Conservation (phyloP, 306 rosid genomes). For the Elaeagnus macrophylla region DNA sequence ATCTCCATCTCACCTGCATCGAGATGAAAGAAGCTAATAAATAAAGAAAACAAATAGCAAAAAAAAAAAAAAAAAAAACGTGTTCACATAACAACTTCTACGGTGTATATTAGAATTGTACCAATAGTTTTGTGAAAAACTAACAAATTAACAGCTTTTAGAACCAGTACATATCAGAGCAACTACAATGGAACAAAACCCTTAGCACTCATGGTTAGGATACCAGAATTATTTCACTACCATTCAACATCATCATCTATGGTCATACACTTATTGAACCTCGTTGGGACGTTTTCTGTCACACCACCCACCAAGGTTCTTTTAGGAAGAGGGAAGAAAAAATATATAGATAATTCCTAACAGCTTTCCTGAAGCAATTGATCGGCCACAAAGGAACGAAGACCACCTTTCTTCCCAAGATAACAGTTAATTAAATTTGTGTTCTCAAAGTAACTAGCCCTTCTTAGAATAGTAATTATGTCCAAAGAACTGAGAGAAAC, state of each 20-base stretch:
- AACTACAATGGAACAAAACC: not conserved
- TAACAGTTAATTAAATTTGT: not conserved
- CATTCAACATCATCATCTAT: not conserved
- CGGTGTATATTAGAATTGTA: not conserved
- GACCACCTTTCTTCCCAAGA: slow-evolving; percentile 19
- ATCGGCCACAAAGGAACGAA: slow-evolving; percentile 2
- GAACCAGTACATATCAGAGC: not conserved
- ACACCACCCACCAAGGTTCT: slow-evolving; percentile 1
- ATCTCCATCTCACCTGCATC: slow-evolving; percentile 86
- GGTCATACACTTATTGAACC: not conserved
- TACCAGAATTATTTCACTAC: not conserved
- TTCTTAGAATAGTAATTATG: not conserved
- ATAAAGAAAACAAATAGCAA: not conserved
- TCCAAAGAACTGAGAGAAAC: too few species aligned
- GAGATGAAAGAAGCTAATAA: slow-evolving; percentile 9
- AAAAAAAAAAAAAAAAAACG: not conserved
- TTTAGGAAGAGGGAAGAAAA: not conserved
- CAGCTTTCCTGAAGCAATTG: not conserved
- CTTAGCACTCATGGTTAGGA: not conserved
- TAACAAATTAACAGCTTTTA: not conserved
- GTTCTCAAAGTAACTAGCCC: slow-evolving; percentile 10
- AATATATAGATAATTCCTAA: not conserved
- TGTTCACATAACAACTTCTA: not conserved
- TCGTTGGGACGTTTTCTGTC: not conserved
- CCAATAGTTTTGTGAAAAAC: not conserved